Conservation (phyloP, 768 basidiomycete genomes). For the Mycena maculata region DNA sequence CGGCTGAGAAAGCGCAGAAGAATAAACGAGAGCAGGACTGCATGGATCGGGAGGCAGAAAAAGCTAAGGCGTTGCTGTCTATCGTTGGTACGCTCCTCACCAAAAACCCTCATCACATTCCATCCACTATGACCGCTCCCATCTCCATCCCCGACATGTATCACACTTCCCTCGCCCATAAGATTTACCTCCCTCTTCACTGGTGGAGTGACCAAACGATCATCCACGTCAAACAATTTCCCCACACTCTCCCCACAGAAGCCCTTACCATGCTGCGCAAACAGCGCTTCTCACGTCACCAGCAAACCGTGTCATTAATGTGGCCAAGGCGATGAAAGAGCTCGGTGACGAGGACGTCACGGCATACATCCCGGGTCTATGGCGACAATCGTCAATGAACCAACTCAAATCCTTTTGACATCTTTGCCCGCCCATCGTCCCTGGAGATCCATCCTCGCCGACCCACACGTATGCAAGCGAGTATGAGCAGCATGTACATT, state of each 20-base stretch:
- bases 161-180: no score
- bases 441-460: neutral
- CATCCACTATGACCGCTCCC: no score
- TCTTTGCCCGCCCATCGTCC: neutral
- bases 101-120: no score
- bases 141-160: no score
- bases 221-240: no score
- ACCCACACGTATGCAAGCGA: neutral
- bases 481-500: neutral
- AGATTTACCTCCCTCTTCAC: no score
- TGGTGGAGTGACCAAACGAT: neutral
- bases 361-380: neutral
- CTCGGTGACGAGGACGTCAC: neutral
- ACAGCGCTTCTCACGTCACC: neutral
- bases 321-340: neutral
- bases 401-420: neutral
- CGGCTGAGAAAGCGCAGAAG: no score
- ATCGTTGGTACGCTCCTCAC: no score
- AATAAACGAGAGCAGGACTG: no score
- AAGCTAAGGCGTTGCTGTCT: no score
- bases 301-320: neutral
- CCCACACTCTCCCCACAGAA: no score
- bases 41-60: no score
- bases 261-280: neutral
- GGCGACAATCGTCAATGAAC: constrained; percentile 9